Base-by-base conservation (phyloP, 352 stramenopile species). In the Plasmopara viticola region DNA sequence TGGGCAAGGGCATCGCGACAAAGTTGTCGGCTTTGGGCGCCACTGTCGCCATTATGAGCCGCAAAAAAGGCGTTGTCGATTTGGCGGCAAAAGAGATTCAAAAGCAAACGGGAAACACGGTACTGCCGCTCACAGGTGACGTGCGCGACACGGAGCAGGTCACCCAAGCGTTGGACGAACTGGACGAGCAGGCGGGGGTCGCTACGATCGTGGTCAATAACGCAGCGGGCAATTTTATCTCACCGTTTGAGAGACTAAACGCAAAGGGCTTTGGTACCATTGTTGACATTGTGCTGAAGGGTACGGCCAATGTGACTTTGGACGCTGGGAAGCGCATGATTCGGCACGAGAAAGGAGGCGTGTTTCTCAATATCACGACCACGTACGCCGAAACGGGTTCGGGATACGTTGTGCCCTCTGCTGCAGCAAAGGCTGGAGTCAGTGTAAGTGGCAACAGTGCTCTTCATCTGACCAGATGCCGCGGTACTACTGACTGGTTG, bases 361-460 rank as follows among this genome's bases (percentile, higher is more conserved):
- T 93, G 6, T 97, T 98, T 62, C 81, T 99, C 39, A 98, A 98
- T 70, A 98, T 99, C 65, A 97, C 86, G 34, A 97, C 94, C 48
- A 98, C 89, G 15, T 90, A 98, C 64, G 91, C 96, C 44, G 91
- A 97, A 72, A 92, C 87, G 8, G 89, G 87, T 28, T 98, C 94
- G 12, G 92, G 87, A 51, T 98, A 92, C 70, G 94, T 98, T 61
- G 87, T 91, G 15, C 96, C 98, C 20, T 96, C 96, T 0, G 94
- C 86, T 41, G 93, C 95, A 7, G 95, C 96, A 14, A 99, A 99
- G 70, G 87, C 88, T 48, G 95, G 90, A n/a, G 90, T 98, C 33
- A 89, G 75, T 37, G 78, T 70, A 66, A 9, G 62, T 70, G 14
- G n/a, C 8, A 15, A 18, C 18, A 10, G 30, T 34, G 20, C 15